A percentile compares a stretch with the other conserved stretches of the same genome.
phyloP scores from a whole-genome alignment of 192 early-diverging fungal genomes.

The Allomyces arbusculus region DNA sequence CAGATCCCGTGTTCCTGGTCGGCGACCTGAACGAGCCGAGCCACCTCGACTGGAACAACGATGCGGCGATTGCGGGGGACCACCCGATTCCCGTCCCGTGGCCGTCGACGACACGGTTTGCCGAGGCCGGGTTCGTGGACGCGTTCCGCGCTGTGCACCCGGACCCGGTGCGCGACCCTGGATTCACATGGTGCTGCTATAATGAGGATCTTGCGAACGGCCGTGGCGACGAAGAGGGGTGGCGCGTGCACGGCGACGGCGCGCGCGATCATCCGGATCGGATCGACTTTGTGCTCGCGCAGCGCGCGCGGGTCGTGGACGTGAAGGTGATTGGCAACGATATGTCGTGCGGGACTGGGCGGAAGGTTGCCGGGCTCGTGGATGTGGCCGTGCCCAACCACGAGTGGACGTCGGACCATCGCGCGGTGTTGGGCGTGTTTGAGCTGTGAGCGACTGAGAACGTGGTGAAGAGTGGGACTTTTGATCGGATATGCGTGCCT shows the following conservation, averaged over 20 bases:
- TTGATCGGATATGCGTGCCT: too few species aligned
- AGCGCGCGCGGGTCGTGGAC: neutral
- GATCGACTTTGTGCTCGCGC: neutral
- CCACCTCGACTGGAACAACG: constrained; percentile 16
- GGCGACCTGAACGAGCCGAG: constrained; percentile 20
- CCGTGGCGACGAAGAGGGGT: neutral
- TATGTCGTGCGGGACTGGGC: neutral
- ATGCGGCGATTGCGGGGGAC: constrained; percentile 10
- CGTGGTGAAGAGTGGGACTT: too few species aligned
- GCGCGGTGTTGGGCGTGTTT: neutral
- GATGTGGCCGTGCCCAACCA: neutral
- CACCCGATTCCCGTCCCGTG: constrained; percentile 13
- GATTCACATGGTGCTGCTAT: neutral
- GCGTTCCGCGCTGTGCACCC: constrained; percentile 8
- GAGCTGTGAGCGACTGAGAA: neutral
- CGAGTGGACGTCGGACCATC: neutral
- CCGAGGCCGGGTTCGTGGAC: constrained; percentile 14
- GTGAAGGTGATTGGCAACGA: neutral
- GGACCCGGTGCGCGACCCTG: neutral
- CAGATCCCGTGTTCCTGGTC: constrained; percentile 14
- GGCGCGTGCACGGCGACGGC: neutral
- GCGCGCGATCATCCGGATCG: neutral
- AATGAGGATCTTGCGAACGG: neutral
- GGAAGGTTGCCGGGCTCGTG: neutral
- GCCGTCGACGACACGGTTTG: constrained; percentile 9